Evolutionary conservation across 768 basidiomycete species (phyloP).

Genomic region (Thelephora aurantiotincta): DNA sequence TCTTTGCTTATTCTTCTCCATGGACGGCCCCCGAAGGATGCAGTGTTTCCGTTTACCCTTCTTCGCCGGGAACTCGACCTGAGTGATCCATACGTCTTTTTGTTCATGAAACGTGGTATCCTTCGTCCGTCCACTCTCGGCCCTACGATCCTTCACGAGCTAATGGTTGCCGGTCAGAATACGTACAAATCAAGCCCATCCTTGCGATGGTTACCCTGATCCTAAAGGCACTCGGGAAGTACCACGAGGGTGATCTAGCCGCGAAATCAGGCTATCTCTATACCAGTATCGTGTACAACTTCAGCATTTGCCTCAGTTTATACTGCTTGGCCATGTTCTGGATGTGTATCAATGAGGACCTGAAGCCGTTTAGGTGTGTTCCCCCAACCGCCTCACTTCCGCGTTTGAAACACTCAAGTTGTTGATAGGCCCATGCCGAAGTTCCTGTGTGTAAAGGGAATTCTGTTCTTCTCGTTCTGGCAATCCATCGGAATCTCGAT

Average conservation of each 20-base stretch:
- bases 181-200: conserved; percentile 91
- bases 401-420: neutral
- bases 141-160: neutral
- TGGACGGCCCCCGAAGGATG: conserved; percentile 77
- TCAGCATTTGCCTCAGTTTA: conserved; percentile 63
- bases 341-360: conserved; percentile 80
- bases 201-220: conserved; percentile 75
- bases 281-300: conserved; percentile 74
- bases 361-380: conserved; percentile 74
- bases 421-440: conserved; percentile 73
- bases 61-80: conserved; percentile 81
- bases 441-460: conserved; percentile 97
- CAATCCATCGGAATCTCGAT: conserved; percentile 78
- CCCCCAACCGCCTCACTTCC: neutral
- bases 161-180: conserved; percentile 40
- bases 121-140: conserved; percentile 44
- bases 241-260: conserved; percentile 79
- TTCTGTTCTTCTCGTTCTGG: conserved; percentile 98
- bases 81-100: conserved; percentile 88
- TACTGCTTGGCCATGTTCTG: conserved; percentile 97
- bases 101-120: conserved; percentile 91
- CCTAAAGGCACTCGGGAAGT: conserved; percentile 77
- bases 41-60: conserved; percentile 77
- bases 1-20: conserved; percentile 86
- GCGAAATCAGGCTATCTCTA: conserved; percentile 85